Percentiles rank a stretch among this genome's conserved stretches.
These are phyloP conservation scores for Hypoxylon sp. DNA, from an alignment of 2,329 filamentous ascomycete species.

Conservation along the genomic window DNA sequence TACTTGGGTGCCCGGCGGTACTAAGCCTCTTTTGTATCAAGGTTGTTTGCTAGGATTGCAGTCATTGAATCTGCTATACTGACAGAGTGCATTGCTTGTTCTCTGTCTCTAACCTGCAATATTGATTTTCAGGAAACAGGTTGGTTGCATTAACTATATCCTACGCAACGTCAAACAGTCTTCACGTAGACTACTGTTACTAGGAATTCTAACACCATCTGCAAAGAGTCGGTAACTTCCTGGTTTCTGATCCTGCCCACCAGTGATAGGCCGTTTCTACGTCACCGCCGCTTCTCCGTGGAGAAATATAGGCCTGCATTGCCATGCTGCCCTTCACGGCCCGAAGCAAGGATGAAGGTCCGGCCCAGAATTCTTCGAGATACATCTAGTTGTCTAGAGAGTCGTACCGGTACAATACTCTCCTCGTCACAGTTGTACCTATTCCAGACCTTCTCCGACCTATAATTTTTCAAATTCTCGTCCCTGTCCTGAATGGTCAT, in stretches of 20 bases:
- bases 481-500: background rate
- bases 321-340: background rate
- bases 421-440: constrained; percentile 2
- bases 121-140: constrained; percentile 8
- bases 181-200: background rate
- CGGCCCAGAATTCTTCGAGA: background rate
- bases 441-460: background rate
- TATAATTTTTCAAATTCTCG: background rate
- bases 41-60: constrained; percentile 21
- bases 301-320: constrained; percentile 1
- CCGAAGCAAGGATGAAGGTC: constrained; percentile 1
- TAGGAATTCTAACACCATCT: background rate
- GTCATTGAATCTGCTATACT: background rate
- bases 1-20: background rate
- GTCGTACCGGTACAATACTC: constrained; percentile 10
- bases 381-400: background rate
- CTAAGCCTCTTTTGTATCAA: constrained; percentile 20
- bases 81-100: constrained; percentile 15
- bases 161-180: constrained; percentile 10
- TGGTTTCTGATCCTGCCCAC: background rate
- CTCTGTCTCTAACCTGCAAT: constrained; percentile 19
- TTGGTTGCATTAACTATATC: constrained; percentile 2
- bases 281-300: constrained; percentile 8
- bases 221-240: background rate
- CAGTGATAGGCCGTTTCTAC: background rate